Conservation (phyloP, 2,329 filamentous ascomycete species). For the Penicillium oxalicum region DNA sequence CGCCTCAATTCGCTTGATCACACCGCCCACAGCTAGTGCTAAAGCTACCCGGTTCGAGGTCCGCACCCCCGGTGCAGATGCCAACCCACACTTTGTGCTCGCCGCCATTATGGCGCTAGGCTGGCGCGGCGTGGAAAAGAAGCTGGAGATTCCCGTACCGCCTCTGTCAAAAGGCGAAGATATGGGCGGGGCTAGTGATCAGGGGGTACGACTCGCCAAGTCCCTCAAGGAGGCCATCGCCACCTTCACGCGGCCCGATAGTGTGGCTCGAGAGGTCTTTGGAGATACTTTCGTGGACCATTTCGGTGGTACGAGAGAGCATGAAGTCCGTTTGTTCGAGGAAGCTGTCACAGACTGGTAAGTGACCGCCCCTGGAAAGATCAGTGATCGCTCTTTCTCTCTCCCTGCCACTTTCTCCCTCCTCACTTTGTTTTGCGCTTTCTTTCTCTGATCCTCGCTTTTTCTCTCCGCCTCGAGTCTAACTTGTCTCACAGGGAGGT, state of each 20-base stretch:
- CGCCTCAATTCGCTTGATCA: constrained; percentile 82
- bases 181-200: constrained; percentile 64
- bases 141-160: constrained; percentile 72
- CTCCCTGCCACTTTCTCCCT: neutral
- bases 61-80: constrained; percentile 87
- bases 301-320: constrained; percentile 83
- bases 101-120: constrained; percentile 81
- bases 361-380: constrained; percentile 34
- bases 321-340: constrained; percentile 86
- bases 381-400: too few relatives aligned
- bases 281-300: constrained; percentile 95
- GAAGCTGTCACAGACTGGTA: constrained; percentile 97
- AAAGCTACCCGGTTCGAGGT: constrained; percentile 90
- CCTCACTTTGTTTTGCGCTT: neutral
- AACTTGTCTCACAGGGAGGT: constrained; percentile 55
- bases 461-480: neutral
- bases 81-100: constrained; percentile 82
- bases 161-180: constrained; percentile 81
- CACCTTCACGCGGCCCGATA: constrained; percentile 68
- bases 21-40: constrained; percentile 75
- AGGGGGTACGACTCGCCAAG: constrained; percentile 74
- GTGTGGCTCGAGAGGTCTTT: constrained; percentile 87
- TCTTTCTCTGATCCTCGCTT: neutral
- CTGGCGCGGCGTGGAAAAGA: constrained; percentile 88
- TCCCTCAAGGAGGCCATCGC: constrained; percentile 77